Base-by-base conservation (phyloP, 1,284 basidiomycete genomes). In the Neolentinus lepideus region DNA sequence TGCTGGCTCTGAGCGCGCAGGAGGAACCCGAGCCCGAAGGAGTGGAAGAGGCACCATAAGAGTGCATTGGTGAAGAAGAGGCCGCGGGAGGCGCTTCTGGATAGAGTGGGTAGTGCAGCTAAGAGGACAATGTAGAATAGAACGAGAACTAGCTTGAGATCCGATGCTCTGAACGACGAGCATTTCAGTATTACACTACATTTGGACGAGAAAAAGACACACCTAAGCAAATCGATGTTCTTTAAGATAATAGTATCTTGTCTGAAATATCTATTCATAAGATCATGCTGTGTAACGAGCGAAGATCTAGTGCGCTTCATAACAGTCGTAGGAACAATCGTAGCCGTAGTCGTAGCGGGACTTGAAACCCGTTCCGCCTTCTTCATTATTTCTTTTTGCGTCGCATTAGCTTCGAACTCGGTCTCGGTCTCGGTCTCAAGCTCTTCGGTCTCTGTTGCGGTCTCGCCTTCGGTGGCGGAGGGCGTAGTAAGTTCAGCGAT, bases 211-310 rank as follows among this genome's bases (percentile, higher is more conserved):
- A 43, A 58, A 53, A 55, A 26, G 22, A 66, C 79, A 57, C 62
- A 92, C 92, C 93, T 78, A 65, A 98, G 79, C 6, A 91, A 64
- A 69, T 99, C 96, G 24, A 97, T 65, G 66, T 97, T 92, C 50
- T 80, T 77, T 56, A 97, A 73, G 24, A 94, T 78, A 14, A 98
- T 81, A 1, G 85, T 79, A 64, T 98, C 96, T 60, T 93, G 85
- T 58, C 90, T 78, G 77, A 98, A 98, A 71, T 94, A 98, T 62
- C 85, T 84, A 69, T 93, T 86, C 61, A 94, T 77, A 31, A 99
- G 75, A 66, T 98, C 96, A 69, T 98, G 94, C 62, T 94, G 85
- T 1, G 90, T 85, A 3, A 83, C 58, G 0, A 67, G 57, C 36
- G 71, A 33, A 22, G 55, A 51, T 55, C 33, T 53, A 16, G 14